These are phyloP conservation scores for Ploettnerulaceae sp. DNA, from an alignment of 2,329 filamentous ascomycete genomes.

Conservation along the genomic window DNA sequence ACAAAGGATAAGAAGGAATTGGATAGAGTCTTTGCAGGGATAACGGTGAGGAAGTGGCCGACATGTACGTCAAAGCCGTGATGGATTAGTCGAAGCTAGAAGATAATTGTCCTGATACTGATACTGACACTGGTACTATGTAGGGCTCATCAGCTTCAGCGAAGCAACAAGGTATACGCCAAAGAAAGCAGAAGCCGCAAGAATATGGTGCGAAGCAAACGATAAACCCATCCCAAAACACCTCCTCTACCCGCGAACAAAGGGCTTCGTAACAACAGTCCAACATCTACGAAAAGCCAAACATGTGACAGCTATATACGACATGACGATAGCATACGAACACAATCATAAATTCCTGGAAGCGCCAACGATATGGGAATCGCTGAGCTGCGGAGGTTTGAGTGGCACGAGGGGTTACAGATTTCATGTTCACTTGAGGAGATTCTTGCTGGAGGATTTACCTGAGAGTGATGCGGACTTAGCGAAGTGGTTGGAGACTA, in stretches of 20 bases:
- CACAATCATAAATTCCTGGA: slow-evolving; percentile 40
- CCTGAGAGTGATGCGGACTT: slow-evolving; percentile 45
- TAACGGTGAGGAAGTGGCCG: slow-evolving; percentile 48
- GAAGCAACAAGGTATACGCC: slow-evolving; percentile 57
- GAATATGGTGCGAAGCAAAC: slow-evolving; percentile 48
- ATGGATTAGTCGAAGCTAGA: neutral
- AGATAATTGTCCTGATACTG: neutral
- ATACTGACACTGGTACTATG: slow-evolving; percentile 8
- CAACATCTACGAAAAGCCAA: slow-evolving; percentile 47
- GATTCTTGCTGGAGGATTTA: slow-evolving; percentile 45
- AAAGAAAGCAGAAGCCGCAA: slow-evolving; percentile 47
- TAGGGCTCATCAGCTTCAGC: slow-evolving; percentile 61
- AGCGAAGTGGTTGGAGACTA: slow-evolving; percentile 47
- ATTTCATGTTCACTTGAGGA: slow-evolving; percentile 47
- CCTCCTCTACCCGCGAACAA: slow-evolving; percentile 55
- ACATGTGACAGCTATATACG: slow-evolving; percentile 51
- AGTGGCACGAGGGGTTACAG: slow-evolving; percentile 39
- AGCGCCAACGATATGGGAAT: slow-evolving; percentile 50
- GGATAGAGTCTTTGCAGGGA: slow-evolving; percentile 51
- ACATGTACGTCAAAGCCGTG: slow-evolving; percentile 49
- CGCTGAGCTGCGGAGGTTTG: slow-evolving; percentile 40
- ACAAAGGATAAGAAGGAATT: slow-evolving; percentile 51
- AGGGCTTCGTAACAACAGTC: slow-evolving; percentile 56
- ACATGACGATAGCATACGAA: slow-evolving; percentile 51
- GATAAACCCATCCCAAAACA: slow-evolving; percentile 49